These are phyloP conservation scores for Aspergillus carbonarius DNA, from an alignment of 2,329 filamentous ascomycete genomes.

Conservation along the genomic window DNA sequence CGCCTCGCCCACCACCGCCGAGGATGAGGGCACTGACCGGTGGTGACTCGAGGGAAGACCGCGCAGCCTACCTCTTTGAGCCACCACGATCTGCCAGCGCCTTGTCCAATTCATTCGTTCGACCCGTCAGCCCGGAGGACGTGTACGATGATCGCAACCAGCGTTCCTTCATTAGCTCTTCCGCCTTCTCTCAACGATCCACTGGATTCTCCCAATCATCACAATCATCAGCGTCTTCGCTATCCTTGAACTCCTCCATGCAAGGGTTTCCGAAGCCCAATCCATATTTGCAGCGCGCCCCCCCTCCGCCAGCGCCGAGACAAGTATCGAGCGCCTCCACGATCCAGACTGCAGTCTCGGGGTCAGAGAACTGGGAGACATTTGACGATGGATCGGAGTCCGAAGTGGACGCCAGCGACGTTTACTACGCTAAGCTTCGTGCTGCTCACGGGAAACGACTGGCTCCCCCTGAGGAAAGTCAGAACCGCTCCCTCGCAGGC, in stretches of 20 bases:
- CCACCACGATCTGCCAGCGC: slow-evolving; percentile 55
- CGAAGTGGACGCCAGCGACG: slow-evolving; percentile 71
- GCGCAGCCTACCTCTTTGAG: slow-evolving; percentile 33
- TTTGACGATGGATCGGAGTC: slow-evolving; percentile 81
- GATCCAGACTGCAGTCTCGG: slow-evolving; percentile 66
- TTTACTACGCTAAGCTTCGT: slow-evolving; percentile 76
- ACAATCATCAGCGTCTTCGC: slow-evolving; percentile 42
- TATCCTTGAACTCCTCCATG: slow-evolving; percentile 34
- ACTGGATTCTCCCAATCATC: slow-evolving; percentile 42
- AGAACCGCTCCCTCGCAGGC: slow-evolving; percentile 31
- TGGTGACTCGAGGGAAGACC: slow-evolving; percentile 49
- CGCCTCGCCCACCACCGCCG: slow-evolving; percentile 67
- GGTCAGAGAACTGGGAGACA: slow-evolving; percentile 97
- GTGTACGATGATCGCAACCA: slow-evolving; percentile 71
- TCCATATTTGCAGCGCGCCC: slow-evolving; percentile 36
- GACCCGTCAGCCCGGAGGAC: slow-evolving; percentile 71
- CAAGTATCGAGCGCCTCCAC: slow-evolving; percentile 72
- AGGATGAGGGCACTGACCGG: slow-evolving; percentile 82
- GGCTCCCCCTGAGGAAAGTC: slow-evolving; percentile 37
- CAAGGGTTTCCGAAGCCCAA: slow-evolving; percentile 36
- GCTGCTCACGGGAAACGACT: slow-evolving; percentile 67
- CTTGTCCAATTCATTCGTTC: slow-evolving; percentile 52
- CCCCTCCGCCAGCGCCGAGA: slow-evolving; percentile 50
- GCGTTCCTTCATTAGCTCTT: slow-evolving; percentile 48
- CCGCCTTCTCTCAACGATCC: slow-evolving; percentile 41